phyloP scores from a whole-genome alignment of 208 protist genomes.

The Acanthamoeba polyphaga region DNA sequence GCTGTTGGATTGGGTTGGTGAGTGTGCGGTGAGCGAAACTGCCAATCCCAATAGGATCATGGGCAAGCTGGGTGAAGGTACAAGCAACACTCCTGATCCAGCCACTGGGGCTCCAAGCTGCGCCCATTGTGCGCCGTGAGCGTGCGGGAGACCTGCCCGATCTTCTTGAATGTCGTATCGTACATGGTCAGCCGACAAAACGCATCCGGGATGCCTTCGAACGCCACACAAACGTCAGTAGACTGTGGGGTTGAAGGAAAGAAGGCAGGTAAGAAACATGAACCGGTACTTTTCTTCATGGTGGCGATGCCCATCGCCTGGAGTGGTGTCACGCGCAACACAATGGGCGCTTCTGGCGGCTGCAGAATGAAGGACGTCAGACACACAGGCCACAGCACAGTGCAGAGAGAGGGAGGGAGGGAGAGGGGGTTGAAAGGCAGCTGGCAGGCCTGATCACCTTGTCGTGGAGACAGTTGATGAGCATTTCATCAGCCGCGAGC shows the following conservation, averaged over 20 bases:
- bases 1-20: neutral
- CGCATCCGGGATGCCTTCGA: neutral
- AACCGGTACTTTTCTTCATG: neutral
- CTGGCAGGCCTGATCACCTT: neutral
- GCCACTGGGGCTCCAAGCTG: constrained; percentile 25
- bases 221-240: neutral
- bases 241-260: neutral
- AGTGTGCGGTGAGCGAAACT: neutral
- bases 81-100: constrained; percentile 17
- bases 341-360: neutral
- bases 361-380: neutral
- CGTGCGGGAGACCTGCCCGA: neutral
- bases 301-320: neutral
- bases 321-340: neutral
- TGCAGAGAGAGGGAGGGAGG: neutral
- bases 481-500: neutral
- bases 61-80: neutral
- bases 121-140: neutral
- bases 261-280: neutral
- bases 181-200: constrained; percentile 26
- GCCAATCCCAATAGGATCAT: neutral
- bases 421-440: neutral
- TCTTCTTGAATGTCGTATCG: constrained; percentile 18
- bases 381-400: neutral
- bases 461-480: neutral